Percentiles rank a stretch among this genome's conserved stretches.
phyloP scores from a whole-genome alignment of 805 yeast genomes.

The Monosporozyma yasuniensis region DNA sequence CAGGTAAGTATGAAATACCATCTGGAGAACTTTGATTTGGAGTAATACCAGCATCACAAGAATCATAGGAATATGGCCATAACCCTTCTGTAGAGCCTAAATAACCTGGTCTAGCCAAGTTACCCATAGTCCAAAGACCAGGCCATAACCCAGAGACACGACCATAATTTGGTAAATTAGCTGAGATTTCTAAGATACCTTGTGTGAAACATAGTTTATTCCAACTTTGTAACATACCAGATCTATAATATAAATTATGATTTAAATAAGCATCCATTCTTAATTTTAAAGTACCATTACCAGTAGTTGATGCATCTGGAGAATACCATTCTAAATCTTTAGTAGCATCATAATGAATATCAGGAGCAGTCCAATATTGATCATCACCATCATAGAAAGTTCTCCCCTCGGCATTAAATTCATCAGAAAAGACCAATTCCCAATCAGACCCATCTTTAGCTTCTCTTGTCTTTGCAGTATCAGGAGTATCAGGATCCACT shows the following conservation, averaged over 20 bases:
- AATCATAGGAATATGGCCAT: slow-evolving; percentile 87
- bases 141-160: slow-evolving; percentile 86
- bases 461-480: slow-evolving; percentile 37
- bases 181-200: slow-evolving; percentile 70
- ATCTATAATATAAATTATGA: slow-evolving; percentile 72
- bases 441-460: slow-evolving; percentile 58
- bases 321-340: slow-evolving; percentile 89
- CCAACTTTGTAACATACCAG: slow-evolving; percentile 92
- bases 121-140: slow-evolving; percentile 92
- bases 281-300: slow-evolving; percentile 58
- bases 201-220: slow-evolving; percentile 83
- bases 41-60: slow-evolving; percentile 91
- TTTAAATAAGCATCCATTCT: slow-evolving; percentile 75
- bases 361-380: slow-evolving; percentile 82
- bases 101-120: slow-evolving; percentile 86
- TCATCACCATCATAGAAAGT: slow-evolving; percentile 88
- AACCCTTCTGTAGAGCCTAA: slow-evolving; percentile 82
- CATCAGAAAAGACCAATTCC: slow-evolving; percentile 85
- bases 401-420: slow-evolving; percentile 82
- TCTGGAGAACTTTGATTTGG: slow-evolving; percentile 87
- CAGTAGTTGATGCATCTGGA: slow-evolving; percentile 81
- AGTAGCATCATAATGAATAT: slow-evolving; percentile 79
- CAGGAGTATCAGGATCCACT: slow-evolving; percentile 59
- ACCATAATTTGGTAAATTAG: slow-evolving; percentile 72
- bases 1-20: slow-evolving; percentile 80